Conservation (phyloP, 2,329 filamentous ascomycete species). For the Aspergillus calidoustus region DNA sequence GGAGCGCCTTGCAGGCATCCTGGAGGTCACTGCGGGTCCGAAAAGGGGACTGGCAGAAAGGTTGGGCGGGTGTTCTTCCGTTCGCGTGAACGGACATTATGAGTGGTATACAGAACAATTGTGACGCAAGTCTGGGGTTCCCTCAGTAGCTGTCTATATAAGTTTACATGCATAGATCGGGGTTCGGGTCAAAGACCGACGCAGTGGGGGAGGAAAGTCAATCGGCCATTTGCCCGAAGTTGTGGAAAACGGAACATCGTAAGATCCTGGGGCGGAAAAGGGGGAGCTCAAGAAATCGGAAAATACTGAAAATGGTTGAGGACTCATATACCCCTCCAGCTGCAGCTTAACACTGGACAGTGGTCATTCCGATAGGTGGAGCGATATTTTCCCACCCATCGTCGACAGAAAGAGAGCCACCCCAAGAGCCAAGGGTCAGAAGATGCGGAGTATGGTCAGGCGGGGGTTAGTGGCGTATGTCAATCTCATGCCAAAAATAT, state of each 20-base stretch:
- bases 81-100: slow-evolving; percentile 38
- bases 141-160: slow-evolving; percentile 11
- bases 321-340: background rate
- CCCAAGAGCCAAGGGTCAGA: background rate
- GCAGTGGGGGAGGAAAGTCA: background rate
- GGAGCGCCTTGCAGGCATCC: slow-evolving; percentile 63
- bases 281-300: background rate
- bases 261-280: background rate
- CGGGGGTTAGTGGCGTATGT: background rate
- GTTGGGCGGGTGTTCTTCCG: slow-evolving; percentile 33
- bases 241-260: background rate
- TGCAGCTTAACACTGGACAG: background rate
- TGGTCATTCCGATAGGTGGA: slow-evolving; percentile 6
- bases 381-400: slow-evolving; percentile 8
- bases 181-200: slow-evolving; percentile 8
- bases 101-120: background rate
- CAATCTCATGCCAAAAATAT: background rate
- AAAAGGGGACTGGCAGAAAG: slow-evolving; percentile 34
- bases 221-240: slow-evolving; percentile 6
- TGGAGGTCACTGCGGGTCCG: slow-evolving; percentile 52
- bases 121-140: background rate
- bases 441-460: background rate
- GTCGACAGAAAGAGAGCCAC: background rate
- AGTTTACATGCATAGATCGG: slow-evolving; percentile 6
- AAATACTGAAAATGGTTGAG: background rate